Evolutionary conservation across 169 alveolate species (phyloP).

Genomic region (Neospora caninum): DNA sequence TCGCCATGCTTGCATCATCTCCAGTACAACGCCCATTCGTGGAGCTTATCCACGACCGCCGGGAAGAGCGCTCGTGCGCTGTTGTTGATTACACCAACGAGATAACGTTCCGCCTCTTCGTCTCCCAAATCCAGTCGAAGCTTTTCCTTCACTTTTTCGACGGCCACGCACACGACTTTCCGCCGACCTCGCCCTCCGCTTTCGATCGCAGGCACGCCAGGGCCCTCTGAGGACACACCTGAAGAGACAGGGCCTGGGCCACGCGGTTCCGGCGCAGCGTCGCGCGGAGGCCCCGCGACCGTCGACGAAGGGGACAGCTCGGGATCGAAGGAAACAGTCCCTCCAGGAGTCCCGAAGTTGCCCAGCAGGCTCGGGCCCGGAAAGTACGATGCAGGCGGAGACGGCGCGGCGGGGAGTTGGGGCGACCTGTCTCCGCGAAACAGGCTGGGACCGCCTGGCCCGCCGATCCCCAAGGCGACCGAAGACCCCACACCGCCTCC

Average conservation of each 20-base stretch:
- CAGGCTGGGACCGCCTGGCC: neutral
- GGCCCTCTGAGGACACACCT: slow-evolving; percentile 62
- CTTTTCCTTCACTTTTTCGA: slow-evolving; percentile 36
- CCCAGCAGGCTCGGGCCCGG: no score
- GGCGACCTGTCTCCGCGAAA: neutral
- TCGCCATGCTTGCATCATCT: slow-evolving; percentile 56
- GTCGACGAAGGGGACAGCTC: no score
- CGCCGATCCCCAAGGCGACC: no score
- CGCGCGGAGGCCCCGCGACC: neutral
- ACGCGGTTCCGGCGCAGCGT: neutral
- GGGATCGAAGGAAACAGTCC: no score
- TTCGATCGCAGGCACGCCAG: neutral
- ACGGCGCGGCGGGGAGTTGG: neutral
- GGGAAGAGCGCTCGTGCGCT: slow-evolving; percentile 92
- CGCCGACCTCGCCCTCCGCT: neutral
- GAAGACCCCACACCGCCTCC: no score
- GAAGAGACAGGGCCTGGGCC: slow-evolving; percentile 21
- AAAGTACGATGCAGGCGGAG: neutral
- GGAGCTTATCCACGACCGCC: slow-evolving; percentile 88
- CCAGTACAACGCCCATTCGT: slow-evolving; percentile 91
- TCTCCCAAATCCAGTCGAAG: slow-evolving; percentile 73
- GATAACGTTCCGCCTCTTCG: slow-evolving; percentile 89
- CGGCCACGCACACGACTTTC: slow-evolving; percentile 39
- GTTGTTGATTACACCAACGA: slow-evolving; percentile 85
- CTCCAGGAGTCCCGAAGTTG: no score